Conservation (phyloP, 768 basidiomycete species). For the Antrodiella citrinella region DNA sequence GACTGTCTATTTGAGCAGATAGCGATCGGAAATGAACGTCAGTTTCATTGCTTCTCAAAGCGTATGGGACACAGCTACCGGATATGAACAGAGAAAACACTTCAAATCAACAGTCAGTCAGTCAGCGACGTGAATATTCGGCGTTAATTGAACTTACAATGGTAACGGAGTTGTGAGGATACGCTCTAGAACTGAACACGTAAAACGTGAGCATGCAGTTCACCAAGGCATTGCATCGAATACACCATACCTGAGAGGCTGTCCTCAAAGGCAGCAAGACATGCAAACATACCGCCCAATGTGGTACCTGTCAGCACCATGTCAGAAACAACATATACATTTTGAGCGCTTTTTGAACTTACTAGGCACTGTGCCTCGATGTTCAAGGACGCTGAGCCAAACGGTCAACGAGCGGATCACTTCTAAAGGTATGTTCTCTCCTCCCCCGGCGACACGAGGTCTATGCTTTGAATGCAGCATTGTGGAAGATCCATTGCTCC, state of each 20-base stretch:
- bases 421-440: constrained; percentile 53
- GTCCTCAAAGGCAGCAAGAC: constrained; percentile 46
- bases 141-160: no score
- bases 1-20: no score
- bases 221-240: background rate
- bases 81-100: constrained; percentile 59
- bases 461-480: constrained; percentile 24
- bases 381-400: constrained; percentile 52
- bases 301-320: constrained; percentile 30
- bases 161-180: constrained; percentile 60
- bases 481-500: no score
- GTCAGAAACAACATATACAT: background rate
- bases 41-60: no score
- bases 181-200: constrained; percentile 39
- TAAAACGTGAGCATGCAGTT: background rate
- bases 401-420: constrained; percentile 47
- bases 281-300: constrained; percentile 41
- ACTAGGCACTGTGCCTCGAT: constrained; percentile 52
- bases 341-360: constrained; percentile 5
- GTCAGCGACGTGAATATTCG: no score
- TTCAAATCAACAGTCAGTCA: no score
- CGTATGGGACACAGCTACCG: constrained; percentile 22
- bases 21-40: no score
- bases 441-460: constrained; percentile 28
- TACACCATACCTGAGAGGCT: constrained; percentile 39